Evolutionary conservation across 495 filamentous ascomycete species (phyloP).

Genomic region (Poronia punctata): DNA sequence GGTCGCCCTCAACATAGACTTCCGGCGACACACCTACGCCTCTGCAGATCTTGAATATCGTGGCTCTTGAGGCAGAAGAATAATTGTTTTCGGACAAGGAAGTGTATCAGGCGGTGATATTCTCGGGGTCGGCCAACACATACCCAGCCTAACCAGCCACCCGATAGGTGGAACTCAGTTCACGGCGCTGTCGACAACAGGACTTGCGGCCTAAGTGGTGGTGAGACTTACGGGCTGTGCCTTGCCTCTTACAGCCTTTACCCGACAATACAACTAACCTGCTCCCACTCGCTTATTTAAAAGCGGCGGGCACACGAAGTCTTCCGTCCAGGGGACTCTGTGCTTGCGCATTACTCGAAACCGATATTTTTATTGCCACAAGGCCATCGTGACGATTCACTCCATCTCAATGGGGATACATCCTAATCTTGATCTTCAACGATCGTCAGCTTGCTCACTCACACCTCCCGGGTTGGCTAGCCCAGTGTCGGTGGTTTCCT

Average conservation of each 20-base stretch:
- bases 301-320: too few relatives aligned
- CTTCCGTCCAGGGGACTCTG: neutral
- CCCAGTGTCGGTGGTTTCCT: slow-evolving; percentile 33
- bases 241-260: slow-evolving; percentile 16
- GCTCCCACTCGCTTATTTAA: slow-evolving; percentile 15
- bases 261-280: slow-evolving; percentile 16
- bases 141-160: neutral
- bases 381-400: slow-evolving; percentile 11
- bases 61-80: too few relatives aligned
- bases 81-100: too few relatives aligned
- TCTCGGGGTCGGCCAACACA: too few relatives aligned
- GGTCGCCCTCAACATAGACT: too few relatives aligned
- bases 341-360: neutral
- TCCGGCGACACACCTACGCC: too few relatives aligned
- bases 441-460: slow-evolving; percentile 34
- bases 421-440: slow-evolving; percentile 37
- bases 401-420: slow-evolving; percentile 44
- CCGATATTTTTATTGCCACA: slow-evolving; percentile 16
- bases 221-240: slow-evolving; percentile 18
- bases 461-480: slow-evolving; percentile 40
- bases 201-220: neutral
- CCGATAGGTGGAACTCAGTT: neutral
- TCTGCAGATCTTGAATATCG: too few relatives aligned
- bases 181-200: slow-evolving; percentile 1
- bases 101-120: too few relatives aligned